Percentiles rank a stretch among this genome's conserved stretches.
Conservation (phyloP, 1,284 basidiomycete species). For the Ceratobasidium sp. region DNA sequence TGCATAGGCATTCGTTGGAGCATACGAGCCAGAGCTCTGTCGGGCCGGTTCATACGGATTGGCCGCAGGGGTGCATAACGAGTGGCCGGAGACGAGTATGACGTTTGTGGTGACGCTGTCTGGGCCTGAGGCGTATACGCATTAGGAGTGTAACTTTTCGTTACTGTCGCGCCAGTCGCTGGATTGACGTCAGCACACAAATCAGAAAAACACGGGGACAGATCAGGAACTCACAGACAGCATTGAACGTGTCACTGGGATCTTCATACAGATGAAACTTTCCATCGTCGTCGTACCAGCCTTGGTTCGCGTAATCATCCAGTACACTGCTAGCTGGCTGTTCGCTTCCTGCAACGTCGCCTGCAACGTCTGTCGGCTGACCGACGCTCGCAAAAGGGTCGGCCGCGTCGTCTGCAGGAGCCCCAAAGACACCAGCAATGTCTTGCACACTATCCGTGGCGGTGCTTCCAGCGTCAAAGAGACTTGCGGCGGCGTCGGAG, state of each 20-base stretch:
- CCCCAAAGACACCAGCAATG: conserved; percentile 33
- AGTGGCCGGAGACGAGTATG: conserved; percentile 39
- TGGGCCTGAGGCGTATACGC: conserved; percentile 32
- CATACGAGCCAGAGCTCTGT: conserved; percentile 1
- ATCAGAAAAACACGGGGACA: neutral
- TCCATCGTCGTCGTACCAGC: conserved; percentile 46
- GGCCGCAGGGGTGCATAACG: conserved; percentile 41
- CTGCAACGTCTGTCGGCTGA: neutral
- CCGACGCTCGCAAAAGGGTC: conserved; percentile 37
- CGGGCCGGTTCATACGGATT: conserved; percentile 45
- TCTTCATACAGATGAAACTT: conserved; percentile 45
- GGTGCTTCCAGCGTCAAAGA: conserved; percentile 20
- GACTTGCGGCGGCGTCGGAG: conserved; percentile 19
- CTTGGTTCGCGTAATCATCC: conserved; percentile 46
- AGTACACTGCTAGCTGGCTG: neutral
- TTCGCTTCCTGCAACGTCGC: conserved; percentile 11
- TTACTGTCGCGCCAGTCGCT: conserved; percentile 2
- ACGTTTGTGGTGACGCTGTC: conserved; percentile 1
- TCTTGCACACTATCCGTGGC: conserved; percentile 9
- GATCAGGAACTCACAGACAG: conserved; percentile 19
- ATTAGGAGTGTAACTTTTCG: conserved; percentile 29
- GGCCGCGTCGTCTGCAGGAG: conserved; percentile 15
- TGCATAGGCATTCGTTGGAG: conserved; percentile 40
- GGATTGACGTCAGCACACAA: neutral
- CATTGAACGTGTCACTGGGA: conserved; percentile 35